Conservation (phyloP, 352 stramenopile species). For the Globisporangium megalacanthum region DNA sequence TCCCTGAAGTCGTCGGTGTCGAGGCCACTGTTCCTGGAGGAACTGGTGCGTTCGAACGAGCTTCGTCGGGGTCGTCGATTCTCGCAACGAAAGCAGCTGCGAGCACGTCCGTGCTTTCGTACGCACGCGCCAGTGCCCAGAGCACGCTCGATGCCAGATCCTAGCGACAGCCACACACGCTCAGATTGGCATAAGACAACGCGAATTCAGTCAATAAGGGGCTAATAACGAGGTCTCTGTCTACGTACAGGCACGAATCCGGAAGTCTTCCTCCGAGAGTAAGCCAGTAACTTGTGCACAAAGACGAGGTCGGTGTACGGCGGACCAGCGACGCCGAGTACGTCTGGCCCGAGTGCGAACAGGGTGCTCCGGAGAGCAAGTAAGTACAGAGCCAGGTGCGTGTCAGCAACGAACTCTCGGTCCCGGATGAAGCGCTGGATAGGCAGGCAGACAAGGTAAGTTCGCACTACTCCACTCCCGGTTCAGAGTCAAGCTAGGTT, state of each 20-base stretch:
- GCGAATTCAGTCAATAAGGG: not conserved
- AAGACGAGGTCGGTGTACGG: conserved; percentile 14
- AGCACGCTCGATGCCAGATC: conserved; percentile 15
- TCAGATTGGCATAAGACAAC: not conserved
- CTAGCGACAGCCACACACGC: not conserved
- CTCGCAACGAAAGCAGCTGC: not conserved
- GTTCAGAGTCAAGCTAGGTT: not conserved
- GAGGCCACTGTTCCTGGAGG: not conserved
- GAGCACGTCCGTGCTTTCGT: conserved; percentile 4
- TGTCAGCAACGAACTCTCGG: conserved; percentile 11
- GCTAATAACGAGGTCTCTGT: not conserved
- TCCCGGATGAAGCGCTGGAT: conserved; percentile 14
- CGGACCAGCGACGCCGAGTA: not conserved
- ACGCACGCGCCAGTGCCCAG: conserved; percentile 12
- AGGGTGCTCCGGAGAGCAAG: conserved; percentile 13
- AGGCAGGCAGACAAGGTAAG: not conserved
- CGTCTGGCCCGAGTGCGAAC: conserved; percentile 6
- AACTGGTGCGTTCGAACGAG: not conserved
- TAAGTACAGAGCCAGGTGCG: conserved; percentile 13
- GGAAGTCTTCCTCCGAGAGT: conserved; percentile 10
- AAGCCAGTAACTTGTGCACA: conserved; percentile 9
- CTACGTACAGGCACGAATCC: conserved; percentile 4
- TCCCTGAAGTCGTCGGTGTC: conserved; percentile 5
- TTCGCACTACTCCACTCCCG: no score
- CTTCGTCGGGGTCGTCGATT: conserved; percentile 9